Evolutionary conservation across 2,329 filamentous ascomycete genomes (phyloP), one percentile per base, ranked within the genome.

Genomic region (Fusarium multiceps): DNA sequence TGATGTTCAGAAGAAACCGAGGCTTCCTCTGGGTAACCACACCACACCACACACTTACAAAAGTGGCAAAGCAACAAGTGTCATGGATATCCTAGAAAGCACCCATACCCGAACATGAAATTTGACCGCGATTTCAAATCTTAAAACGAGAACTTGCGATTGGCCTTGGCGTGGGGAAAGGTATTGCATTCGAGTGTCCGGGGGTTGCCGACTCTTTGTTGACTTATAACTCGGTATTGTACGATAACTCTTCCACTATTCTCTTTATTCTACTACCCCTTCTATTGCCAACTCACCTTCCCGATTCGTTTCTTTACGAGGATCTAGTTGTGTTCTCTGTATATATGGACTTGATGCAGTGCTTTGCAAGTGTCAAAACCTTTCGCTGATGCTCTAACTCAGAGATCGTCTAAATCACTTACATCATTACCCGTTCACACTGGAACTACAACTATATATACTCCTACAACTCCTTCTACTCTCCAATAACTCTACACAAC

Each of bases 61-160:
- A 61, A 62, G 56, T 66, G 64, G 41, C 56, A 60, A 66, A 66
- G 63, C 60, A 59, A 65, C n/a, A 66, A 66, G 63, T 63, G 66
- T 67, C 62, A 69, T 69, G 62, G 66, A 68, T 50, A 34, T 37
- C 20, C 41, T 45, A 69, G 40, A 46, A 51, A 46, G 30, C 57
- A 30, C 37, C 53, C 49, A 51, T 51, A 59, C 54, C 57, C 51
- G 28, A 54, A 53, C 57, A 32, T 47, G 64, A 42, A 34, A 27
- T 58, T 63, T 54, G 34, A 50, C 23, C 23, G 21, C 64, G 49
- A 58, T 69, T 41, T 46, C 40, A 41, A 46, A 45, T n/a, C 32
- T 27, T 41, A 47, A 21, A 14, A 37, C 34, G 10, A 32, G 21
- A 21, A 56, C 34, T 57, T 50, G 21, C 51, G 53, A 51, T 66